A percentile compares a stretch with the other conserved stretches of the same genome.
Evolutionary conservation across 2,329 filamentous ascomycete genomes (phyloP).

Genomic region (Aspergillaceae sp.): DNA sequence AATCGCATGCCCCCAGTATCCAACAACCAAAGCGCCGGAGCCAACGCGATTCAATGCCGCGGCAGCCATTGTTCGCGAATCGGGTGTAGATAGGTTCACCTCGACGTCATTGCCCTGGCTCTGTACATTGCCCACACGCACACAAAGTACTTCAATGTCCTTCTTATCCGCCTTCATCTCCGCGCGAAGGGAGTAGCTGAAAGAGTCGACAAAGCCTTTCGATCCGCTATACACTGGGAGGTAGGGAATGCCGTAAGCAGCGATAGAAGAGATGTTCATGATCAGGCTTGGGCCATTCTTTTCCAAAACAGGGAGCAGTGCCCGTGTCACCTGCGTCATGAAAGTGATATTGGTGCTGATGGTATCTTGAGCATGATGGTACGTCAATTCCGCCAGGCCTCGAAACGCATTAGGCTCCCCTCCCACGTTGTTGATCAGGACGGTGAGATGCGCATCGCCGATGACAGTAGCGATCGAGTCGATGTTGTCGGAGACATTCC

Average conservation of each 20-base stretch:
- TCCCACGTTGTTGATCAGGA: slow-evolving; percentile 52
- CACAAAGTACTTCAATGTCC: slow-evolving; percentile 32
- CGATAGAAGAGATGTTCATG: slow-evolving; percentile 44
- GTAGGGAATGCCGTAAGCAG: slow-evolving; percentile 41
- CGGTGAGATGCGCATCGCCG: slow-evolving; percentile 38
- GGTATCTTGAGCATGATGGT: slow-evolving; percentile 33
- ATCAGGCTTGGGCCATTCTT: slow-evolving; percentile 39
- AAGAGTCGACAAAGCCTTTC: slow-evolving; percentile 40
- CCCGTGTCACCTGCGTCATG: slow-evolving; percentile 40
- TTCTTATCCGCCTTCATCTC: slow-evolving; percentile 35
- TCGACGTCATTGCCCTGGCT: slow-evolving; percentile 18
- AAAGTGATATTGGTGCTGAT: slow-evolving; percentile 45
- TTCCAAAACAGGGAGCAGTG: slow-evolving; percentile 39
- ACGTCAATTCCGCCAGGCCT: slow-evolving; percentile 28
- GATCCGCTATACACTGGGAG: slow-evolving; percentile 38
- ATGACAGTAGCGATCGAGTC: slow-evolving; percentile 22
- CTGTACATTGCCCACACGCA: slow-evolving; percentile 28
- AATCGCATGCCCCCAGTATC: slow-evolving; percentile 24
- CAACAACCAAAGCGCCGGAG: slow-evolving; percentile 21
- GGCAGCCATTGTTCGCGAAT: slow-evolving; percentile 20
- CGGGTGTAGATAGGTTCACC: slow-evolving; percentile 20
- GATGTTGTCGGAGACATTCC: slow-evolving; percentile 14
- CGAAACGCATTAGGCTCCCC: slow-evolving; percentile 30
- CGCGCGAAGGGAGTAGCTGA: slow-evolving; percentile 31
- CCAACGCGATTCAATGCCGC: slow-evolving; percentile 27